These are phyloP conservation scores for Centella asiatica DNA, from an alignment of 129 eudicot genomes.

Conservation along the genomic window DNA sequence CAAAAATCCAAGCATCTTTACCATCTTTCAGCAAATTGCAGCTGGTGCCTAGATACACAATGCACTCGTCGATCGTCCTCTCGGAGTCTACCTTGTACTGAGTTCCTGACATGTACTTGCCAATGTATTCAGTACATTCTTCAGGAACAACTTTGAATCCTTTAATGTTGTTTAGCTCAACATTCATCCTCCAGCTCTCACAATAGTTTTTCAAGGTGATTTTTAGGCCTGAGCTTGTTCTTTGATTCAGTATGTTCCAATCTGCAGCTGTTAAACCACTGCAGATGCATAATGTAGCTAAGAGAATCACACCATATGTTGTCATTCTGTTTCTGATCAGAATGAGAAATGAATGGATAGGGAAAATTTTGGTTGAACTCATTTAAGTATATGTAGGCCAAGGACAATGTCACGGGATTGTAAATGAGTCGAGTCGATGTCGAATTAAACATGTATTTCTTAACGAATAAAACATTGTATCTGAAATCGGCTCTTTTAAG, in stretches of 20 bases:
- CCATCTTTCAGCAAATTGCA: conserved; percentile 35
- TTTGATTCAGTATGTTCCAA: conserved; percentile 52
- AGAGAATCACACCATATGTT: conserved; percentile 10
- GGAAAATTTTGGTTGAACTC: background rate
- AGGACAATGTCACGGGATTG: too few relatives aligned
- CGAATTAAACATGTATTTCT: too few relatives aligned
- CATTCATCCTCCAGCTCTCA: conserved; percentile 72
- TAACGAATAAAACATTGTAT: too few relatives aligned
- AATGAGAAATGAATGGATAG: background rate
- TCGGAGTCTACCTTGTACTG: conserved; percentile 54
- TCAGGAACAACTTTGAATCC: conserved; percentile 49
- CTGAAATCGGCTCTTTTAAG: too few relatives aligned
- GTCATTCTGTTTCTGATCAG: conserved; percentile 22
- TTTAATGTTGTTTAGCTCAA: conserved; percentile 49
- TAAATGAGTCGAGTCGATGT: too few relatives aligned
- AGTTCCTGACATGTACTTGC: conserved; percentile 44
- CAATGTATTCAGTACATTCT: conserved; percentile 49
- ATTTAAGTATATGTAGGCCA: background rate
- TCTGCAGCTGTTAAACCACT: conserved; percentile 30
- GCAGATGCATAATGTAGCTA: conserved; percentile 18
- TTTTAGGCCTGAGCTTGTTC: conserved; percentile 26
- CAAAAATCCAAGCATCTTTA: conserved; percentile 67
- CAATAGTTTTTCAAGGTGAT: conserved; percentile 51
- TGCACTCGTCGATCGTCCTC: conserved; percentile 46
- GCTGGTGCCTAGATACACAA: conserved; percentile 39